Base-by-base conservation (phyloP, 768 basidiomycete genomes). In the Sporobolomyces pararoseus region DNA sequence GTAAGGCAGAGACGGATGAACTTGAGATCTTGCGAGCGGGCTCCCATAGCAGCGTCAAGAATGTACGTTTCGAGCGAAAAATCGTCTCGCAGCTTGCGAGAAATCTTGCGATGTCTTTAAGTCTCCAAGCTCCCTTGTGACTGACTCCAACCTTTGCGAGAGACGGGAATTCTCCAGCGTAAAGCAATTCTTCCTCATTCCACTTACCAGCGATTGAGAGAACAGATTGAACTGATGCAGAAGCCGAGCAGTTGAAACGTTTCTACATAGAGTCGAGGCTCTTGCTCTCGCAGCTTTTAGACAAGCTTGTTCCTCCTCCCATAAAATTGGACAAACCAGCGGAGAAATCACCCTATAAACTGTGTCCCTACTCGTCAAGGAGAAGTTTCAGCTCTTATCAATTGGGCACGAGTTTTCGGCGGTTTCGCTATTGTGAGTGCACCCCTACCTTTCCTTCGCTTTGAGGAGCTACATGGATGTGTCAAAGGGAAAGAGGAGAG, bases 311-410 rank as follows among this genome's bases (percentile, higher is more conserved):
- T 57, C 55, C 55, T 23, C 55, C 34, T 3, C 21, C 55, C 12
- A 57, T 25, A n/a, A 57, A 57, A 4, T 12, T 6, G n/a, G 39
- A 37, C 23, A 57, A 57, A 12, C 23, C n/a, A 5, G 2, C 10
- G 12, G 55, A 57, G 35, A 57, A 57, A 21, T n/a, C 9, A n/a
- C n/a, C n/a, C n/a, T n/a, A 65, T 44, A 46, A 69, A 71, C 61
- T 65, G 60, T 31, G 68, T 72, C 65, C 75, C 75, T 5, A 23
- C 53, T 50, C 69, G 68, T 34, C 74, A 85, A 80, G 87, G 87
- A 32, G 87, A 88, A 79, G 83, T 87, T 39, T 85, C 85, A 66
- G 84, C 85, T 0, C 79, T 87, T 29, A 79, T 87, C 71, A 88
- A 87, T 74, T 78, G 44, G 44, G 59, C 59, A 16, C 44, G 59